Base-by-base conservation (phyloP, 1,139 yeast species). In the Yamadazyma sp. region DNA sequence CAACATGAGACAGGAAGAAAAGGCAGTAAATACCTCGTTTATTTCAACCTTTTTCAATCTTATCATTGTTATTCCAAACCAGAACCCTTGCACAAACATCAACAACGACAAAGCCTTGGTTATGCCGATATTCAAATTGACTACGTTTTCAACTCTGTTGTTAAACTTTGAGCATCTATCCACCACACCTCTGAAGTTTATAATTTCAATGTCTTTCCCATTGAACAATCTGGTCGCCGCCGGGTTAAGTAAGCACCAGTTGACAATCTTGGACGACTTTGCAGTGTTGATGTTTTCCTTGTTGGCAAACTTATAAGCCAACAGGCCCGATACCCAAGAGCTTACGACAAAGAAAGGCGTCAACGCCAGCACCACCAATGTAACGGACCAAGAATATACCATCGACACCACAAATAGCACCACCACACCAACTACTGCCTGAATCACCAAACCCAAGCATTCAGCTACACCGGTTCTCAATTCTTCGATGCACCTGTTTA, bases 51-150 rank as follows among this genome's bases (percentile, higher is more conserved):
- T 68, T 0, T 78, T 78, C 4, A 62, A 57, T 32, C 64, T 61
- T 3, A 88, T 82, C 69, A 87, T 73, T 37, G 70, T 65, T 28
- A 83, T 76, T 3, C 98, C 98, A 61, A 82, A 91, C 86, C 95
- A 89, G 52, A 91, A 87, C 0, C 94, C 95, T 58, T 88, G 96
- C 2, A 89, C 87, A 66, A 91, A 89, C 81, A 88, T 83, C 54
- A 81, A 56, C 28, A 87, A 66, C 0, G 83, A 71, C 6, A 89
- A 49, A 14, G 77, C 64, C 49, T 83, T 77, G 39, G 84, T 59
- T 0, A 76, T 40, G 0, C 87, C 83, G 18, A 76, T 62, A 53
- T 88, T 91, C 0, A 79, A 58, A 10, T 83, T 68, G 11, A 79
- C 64, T 7, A 70, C 75, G 14, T 76, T 55, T 11, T 81, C 69